These are phyloP conservation scores for Penicillium lividum DNA, from an alignment of 495 filamentous ascomycete species.

Conservation along the genomic window DNA sequence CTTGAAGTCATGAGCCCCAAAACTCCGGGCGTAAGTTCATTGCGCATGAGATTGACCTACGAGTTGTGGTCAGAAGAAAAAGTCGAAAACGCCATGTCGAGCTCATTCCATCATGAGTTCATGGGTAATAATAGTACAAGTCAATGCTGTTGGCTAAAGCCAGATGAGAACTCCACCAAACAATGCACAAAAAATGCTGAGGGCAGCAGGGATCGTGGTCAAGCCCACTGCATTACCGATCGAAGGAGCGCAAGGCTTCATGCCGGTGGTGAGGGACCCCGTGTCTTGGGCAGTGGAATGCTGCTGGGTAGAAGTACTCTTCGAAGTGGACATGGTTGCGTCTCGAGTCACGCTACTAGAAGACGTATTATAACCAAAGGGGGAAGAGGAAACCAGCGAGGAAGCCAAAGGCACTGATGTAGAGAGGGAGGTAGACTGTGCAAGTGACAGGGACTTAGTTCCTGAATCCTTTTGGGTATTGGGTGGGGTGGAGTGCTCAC, in stretches of 20 bases:
- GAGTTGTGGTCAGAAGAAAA: constrained; percentile 17
- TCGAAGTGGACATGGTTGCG: constrained; percentile 8
- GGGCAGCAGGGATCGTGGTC: constrained; percentile 9
- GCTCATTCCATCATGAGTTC: constrained; percentile 23
- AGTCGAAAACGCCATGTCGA: constrained; percentile 22
- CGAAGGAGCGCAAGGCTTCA: constrained; percentile 20
- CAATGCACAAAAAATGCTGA: constrained; percentile 25
- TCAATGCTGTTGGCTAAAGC: constrained; percentile 16
- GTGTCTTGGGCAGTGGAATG: constrained; percentile 1
- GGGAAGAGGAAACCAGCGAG: constrained; percentile 48
- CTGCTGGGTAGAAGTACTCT: constrained; percentile 5
- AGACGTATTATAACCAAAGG: constrained; percentile 43
- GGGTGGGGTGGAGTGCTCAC: constrained; percentile 44
- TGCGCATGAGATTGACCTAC: constrained; percentile 11
- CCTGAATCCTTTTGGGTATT: constrained; percentile 14
- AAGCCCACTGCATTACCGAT: constrained; percentile 14
- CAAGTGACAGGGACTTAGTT: constrained; percentile 13
- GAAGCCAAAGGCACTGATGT: constrained; percentile 47
- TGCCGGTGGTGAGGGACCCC: constrained; percentile 1
- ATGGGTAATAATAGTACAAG: constrained; percentile 28
- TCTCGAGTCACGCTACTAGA: constrained; percentile 12
- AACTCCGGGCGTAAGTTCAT: constrained; percentile 22
- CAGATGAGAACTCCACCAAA: constrained; percentile 20
- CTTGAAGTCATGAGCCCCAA: constrained; percentile 9
- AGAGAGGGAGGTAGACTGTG: constrained; percentile 52